Conservation (phyloP, 2,329 filamentous ascomycete species). For the Colletotrichum costaricense region DNA sequence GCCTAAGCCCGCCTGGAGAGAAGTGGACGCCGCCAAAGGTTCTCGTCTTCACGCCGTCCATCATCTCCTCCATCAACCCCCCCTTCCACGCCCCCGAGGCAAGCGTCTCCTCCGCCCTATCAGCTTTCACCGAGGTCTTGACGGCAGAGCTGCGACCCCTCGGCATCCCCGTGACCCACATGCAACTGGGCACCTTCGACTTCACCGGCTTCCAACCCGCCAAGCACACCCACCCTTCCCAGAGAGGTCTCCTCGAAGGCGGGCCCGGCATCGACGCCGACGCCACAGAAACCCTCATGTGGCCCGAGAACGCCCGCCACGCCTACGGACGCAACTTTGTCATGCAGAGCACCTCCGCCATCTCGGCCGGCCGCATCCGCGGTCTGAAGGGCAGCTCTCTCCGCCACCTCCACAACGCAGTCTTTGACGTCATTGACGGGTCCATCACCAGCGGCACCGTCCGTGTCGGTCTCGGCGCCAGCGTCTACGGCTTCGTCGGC, state of each 20-base stretch:
- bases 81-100: slow-evolving; percentile 89
- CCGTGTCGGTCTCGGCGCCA: slow-evolving; percentile 85
- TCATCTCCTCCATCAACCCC: slow-evolving; percentile 82
- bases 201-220: slow-evolving; percentile 73
- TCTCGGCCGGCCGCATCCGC: slow-evolving; percentile 67
- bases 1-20: slow-evolving; percentile 64
- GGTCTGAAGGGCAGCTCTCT: slow-evolving; percentile 77
- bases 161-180: slow-evolving; percentile 82
- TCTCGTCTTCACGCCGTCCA: slow-evolving; percentile 81
- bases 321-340: slow-evolving; percentile 74
- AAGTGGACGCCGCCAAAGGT: slow-evolving; percentile 72
- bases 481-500: slow-evolving; percentile 87
- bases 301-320: slow-evolving; percentile 70
- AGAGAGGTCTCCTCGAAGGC: slow-evolving; percentile 53
- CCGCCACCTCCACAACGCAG: slow-evolving; percentile 83
- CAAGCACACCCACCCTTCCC: slow-evolving; percentile 49
- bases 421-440: slow-evolving; percentile 88
- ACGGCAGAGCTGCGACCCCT: slow-evolving; percentile 82
- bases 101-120: slow-evolving; percentile 85
- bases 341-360: slow-evolving; percentile 64
- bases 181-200: slow-evolving; percentile 94
- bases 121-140: slow-evolving; percentile 85
- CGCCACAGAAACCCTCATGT: slow-evolving; percentile 67
- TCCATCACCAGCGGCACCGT: slow-evolving; percentile 71
- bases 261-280: slow-evolving; percentile 53